Percentiles rank a stretch among this genome's conserved stretches.
phyloP scores from a whole-genome alignment of 345 rosid genomes.

The Rhizophora mangle region DNA sequence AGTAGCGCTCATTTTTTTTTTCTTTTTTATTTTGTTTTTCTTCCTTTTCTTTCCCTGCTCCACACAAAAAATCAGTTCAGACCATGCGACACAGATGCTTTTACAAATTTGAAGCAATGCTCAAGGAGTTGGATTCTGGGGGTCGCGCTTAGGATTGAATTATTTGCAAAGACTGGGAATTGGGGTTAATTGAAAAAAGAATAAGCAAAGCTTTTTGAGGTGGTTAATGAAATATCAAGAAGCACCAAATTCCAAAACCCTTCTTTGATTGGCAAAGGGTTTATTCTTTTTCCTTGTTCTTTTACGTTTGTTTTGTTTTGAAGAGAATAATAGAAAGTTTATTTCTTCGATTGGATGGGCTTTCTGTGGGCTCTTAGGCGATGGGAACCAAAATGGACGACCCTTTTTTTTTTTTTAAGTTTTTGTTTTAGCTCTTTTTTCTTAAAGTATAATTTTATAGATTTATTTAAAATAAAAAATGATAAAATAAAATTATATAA shows the following conservation, averaged over 20 bases:
- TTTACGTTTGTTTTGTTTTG: neutral
- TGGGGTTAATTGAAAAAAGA: neutral
- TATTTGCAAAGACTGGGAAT: neutral
- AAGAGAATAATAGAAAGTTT: too few relatives aligned
- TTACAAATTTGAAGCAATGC: neutral
- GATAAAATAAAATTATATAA: too few relatives aligned
- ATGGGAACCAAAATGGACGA: too few relatives aligned
- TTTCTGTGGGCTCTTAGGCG: too few relatives aligned
- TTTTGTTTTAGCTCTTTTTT: too few relatives aligned
- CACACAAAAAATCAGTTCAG: slow-evolving; percentile 1
- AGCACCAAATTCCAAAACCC: slow-evolving; percentile 10
- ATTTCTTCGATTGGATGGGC: too few relatives aligned
- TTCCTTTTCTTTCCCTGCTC: neutral
- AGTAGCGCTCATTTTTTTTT: slow-evolving; percentile 30
- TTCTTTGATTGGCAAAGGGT: neutral
- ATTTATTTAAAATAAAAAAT: too few relatives aligned
- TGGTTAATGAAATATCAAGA: neutral
- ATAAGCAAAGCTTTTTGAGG: neutral
- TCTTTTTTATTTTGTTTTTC: too few relatives aligned
- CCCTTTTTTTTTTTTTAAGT: too few relatives aligned
- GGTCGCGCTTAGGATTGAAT: neutral
- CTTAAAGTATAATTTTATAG: too few relatives aligned
- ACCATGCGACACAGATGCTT: neutral
- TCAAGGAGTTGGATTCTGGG: neutral
- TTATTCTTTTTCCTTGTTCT: neutral